Base-by-base conservation (phyloP, 2,329 filamentous ascomycete genomes). In the Aureobasidium leucospermi region DNA sequence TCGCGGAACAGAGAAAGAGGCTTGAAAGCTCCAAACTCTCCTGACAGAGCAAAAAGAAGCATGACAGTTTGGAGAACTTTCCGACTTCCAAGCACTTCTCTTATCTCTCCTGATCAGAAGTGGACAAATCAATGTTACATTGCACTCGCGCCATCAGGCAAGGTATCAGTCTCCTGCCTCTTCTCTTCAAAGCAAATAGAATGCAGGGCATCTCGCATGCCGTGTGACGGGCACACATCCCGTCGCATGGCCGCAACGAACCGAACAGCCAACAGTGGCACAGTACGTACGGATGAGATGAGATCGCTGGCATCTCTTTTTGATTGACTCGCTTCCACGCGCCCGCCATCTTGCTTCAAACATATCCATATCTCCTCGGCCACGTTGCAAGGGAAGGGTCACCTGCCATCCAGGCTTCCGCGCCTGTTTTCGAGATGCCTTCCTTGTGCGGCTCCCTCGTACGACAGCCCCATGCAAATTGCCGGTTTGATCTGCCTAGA, bases 1-100 rank as follows among this genome's bases (percentile, higher is more conserved):
- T 52, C 48, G 48, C 48, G 48, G 48, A 52, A 52, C 23, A 52
- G 19, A 41, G 48, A 31, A 52, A 52, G 48, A 52, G 34, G 48
- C 48, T 36, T 52, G 48, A 31, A 52, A 11, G 8, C 9, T 52
- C 36, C 16, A 28, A 28, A 31, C 36, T 41, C 23, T 52, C 38
- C 15, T 41, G 38, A 41, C 10, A 41, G 38, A 41, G 10, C 48
- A 52, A 52, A 52, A 52, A 19, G 48, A 52, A 52, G 31, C 34
- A 52, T 52, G 36, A 52, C 47, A 51, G 47, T 13, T 39, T 52
- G 36, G 13, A 36, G 19, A 28, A 52, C 5, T 36, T 36, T 36
- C 13, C 13, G 48, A 52, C 48, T 29, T 41, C 13, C 31, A 36
- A 19, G 9, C 45, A 2, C 29, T 6, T 41, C 23, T 52, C 36